phyloP scores from a whole-genome alignment of 2,329 filamentous ascomycete species.

The Neopestalotiopsis sp. region DNA sequence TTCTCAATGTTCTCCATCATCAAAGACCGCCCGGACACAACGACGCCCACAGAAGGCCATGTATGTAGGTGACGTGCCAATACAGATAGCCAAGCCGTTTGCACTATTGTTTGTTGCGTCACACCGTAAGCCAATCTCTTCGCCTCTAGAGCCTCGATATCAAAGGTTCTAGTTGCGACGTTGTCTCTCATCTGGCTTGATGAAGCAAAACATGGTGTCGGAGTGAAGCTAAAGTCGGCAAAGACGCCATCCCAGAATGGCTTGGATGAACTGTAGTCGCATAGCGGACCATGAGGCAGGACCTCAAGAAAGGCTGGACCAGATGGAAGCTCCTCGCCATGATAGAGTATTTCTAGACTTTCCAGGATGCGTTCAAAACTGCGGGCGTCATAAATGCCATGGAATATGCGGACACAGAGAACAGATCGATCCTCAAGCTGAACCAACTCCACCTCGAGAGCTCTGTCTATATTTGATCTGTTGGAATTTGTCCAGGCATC shows the following conservation, averaged over 20 bases:
- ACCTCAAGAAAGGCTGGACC: conserved; percentile 68
- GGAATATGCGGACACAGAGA: conserved; percentile 76
- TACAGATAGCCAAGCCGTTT: conserved; percentile 74
- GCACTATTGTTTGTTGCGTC: conserved; percentile 78
- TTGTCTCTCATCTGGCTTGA: conserved; percentile 26
- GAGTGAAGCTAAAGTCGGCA: conserved; percentile 33
- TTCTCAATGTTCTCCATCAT: conserved; percentile 68
- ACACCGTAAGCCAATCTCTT: conserved; percentile 67
- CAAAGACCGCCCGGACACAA: conserved; percentile 79
- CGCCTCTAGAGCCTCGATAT: conserved; percentile 51
- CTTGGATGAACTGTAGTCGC: conserved; percentile 43
- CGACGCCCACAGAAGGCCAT: conserved; percentile 68
- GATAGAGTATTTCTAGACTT: conserved; percentile 60
- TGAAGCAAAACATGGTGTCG: conserved; percentile 24
- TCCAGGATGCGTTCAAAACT: conserved; percentile 74
- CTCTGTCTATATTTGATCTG: conserved; percentile 48
- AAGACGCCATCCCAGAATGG: conserved; percentile 73
- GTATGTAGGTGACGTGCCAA: conserved; percentile 56
- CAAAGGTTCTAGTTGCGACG: conserved; percentile 33
- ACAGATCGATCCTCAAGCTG: conserved; percentile 30
- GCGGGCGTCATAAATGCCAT: conserved; percentile 85
- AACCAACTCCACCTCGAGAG: conserved; percentile 56
- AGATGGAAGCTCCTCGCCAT: conserved; percentile 27
- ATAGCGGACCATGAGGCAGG: conserved; percentile 72
- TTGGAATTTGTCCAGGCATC: conserved; percentile 61